Evolutionary conservation across 371 early-diverging fungal genomes (phyloP), one percentile per base, ranked within the genome.

Genomic region (Lichtheimia corymbifera): DNA sequence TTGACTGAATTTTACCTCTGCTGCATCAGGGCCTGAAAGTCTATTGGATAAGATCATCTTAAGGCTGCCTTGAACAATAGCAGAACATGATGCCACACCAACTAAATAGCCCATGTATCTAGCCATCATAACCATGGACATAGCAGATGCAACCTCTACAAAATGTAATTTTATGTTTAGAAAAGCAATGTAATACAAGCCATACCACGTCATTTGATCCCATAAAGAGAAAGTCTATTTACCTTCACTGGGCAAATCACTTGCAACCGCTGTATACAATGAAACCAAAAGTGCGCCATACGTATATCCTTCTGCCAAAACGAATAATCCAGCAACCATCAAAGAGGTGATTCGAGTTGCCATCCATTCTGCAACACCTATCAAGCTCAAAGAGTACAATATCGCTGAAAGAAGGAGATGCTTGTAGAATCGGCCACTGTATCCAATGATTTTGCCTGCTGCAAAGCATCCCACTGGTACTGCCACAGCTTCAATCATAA

Each of bases 71-170:
- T 83, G 81, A 58, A 83, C 71, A 44, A 74, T 72, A 42, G 80
- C 76, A 27, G 75, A 73, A 17, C 68, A 67, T 2, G 64, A 43
- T 15, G 79, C 72, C 15, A 78, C 68, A 61, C 80, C 80, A 59
- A 82, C 65, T 2, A 80, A 74, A 47, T 67, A 58, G 55, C 83
- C 83, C 18, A 73, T 64, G 6, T 79, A 70, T 17, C 80, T 76
- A 66, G 78, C 78, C 3, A 82, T 62, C 55, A 80, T 78, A n/a
- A 77, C 71, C 54, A 82, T 73, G 3, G 80, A 77, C 12, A 79
- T 70, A 14, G 73, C 66, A 2, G 72, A 73, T 2, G 83, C 79
- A 62, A 82, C 72, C 35, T 82, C 80, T 79, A 52, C 20, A 41
- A 17, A 44, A 42, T 28, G 11, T 58, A 43, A 9, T 35, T 7